Conservation (phyloP, 2,329 filamentous ascomycete species). For the Akanthomyces lecanii region DNA sequence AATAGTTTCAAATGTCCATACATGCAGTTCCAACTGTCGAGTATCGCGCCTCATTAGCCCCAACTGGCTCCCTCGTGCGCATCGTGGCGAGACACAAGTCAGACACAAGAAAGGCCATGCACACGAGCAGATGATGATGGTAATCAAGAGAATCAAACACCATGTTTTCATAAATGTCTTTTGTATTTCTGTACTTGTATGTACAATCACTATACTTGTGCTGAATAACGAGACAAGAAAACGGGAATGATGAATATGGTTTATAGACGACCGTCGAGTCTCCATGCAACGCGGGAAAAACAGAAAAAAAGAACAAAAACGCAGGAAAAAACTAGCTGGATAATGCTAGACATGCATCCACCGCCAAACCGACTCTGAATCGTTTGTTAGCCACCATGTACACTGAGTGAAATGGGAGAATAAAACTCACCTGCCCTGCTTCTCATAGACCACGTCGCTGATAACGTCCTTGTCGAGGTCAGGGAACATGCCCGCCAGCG, state of each 20-base stretch:
- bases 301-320: background rate
- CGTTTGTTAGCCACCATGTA: background rate
- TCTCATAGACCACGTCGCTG: conserved; percentile 92
- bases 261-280: background rate
- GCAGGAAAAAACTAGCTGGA: conserved; percentile 34
- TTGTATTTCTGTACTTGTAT: conserved; percentile 1
- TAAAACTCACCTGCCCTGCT: conserved; percentile 77
- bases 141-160: no score
- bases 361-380: conserved; percentile 73
- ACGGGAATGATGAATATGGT: no score
- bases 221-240: background rate
- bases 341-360: conserved; percentile 77
- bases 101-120: no score
- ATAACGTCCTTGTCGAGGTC: conserved; percentile 92
- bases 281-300: background rate
- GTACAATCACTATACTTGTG: background rate
- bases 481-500: conserved; percentile 92
- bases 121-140: no score
- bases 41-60: no score
- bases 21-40: no score
- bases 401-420: background rate
- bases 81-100: no score
- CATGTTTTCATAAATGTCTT: background rate
- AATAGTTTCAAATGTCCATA: no score
- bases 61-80: no score